Percentiles rank a stretch among this genome's conserved stretches.
These are phyloP conservation scores for Wakefieldia striispora DNA, from an alignment of 768 basidiomycete species.

Conservation along the genomic window DNA sequence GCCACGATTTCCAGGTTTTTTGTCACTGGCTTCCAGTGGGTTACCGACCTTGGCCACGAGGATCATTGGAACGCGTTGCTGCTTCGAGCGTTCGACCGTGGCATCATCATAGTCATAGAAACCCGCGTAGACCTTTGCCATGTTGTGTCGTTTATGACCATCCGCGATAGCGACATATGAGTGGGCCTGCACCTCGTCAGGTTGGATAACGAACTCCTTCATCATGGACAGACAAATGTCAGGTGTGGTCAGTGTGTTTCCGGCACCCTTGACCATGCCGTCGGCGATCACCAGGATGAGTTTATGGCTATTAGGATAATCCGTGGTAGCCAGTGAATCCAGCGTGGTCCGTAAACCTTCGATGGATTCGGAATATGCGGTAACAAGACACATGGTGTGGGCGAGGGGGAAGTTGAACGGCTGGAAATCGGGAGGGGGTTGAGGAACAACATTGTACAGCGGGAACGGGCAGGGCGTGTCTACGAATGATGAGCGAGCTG, in stretches of 20 bases:
- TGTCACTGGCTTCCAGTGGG: constrained; percentile 79
- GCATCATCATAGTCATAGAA: constrained; percentile 94
- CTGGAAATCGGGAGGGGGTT: constrained; percentile 87
- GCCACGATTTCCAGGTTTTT: constrained; percentile 97
- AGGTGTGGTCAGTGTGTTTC: constrained; percentile 85
- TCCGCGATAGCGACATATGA: constrained; percentile 99
- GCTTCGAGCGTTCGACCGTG: constrained; percentile 87
- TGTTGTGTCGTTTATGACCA: constrained; percentile 99
- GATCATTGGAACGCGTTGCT: constrained; percentile 94
- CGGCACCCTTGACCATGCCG: constrained; percentile 96
- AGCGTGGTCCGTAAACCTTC: constrained; percentile 96
- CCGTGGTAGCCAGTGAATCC: constrained; percentile 97
- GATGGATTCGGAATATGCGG: constrained; percentile 95
- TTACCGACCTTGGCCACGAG: constrained; percentile 96
- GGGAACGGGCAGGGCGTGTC: constrained; percentile 92
- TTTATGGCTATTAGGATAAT: constrained; percentile 98
- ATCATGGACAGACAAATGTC: constrained; percentile 96
- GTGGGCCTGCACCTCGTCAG: constrained; percentile 85
- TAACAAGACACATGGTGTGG: constrained; percentile 94
- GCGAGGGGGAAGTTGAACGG: constrained; percentile 95
- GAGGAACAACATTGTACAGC: constrained; percentile 83
- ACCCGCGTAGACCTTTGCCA: constrained; percentile 98
- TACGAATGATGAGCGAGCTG: constrained; percentile 49
- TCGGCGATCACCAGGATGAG: constrained; percentile 94
- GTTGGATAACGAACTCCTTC: constrained; percentile 84